Base-by-base conservation (phyloP, 805 yeast genomes). In the Zygoascus biomembranicola region DNA sequence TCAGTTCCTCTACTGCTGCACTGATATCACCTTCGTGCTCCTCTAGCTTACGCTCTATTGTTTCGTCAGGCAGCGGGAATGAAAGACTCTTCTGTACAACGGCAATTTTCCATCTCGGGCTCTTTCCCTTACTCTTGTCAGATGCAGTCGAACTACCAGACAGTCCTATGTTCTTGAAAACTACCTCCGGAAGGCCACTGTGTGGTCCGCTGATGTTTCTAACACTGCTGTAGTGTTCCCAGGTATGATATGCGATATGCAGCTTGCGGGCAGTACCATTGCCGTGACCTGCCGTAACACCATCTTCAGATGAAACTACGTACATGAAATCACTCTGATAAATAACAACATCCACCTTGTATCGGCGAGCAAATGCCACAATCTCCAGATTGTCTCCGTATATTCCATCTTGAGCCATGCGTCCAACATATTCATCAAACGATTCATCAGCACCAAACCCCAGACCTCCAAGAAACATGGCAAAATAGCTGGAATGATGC, bases 221-320 rank as follows among this genome's bases (percentile, higher is more conserved):
- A 3, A 71, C 71, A 11, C 73, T 69, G 11, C 75, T 70, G 52
- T 73, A 73, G 58, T 72, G 76, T 53, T 73, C 76, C 76, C 76
- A 72, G 0, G 69, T 62, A 45, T 72, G 76, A 47, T 73, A 72
- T 3, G 74, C 76, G 42, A 72, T 57, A 50, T 71, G 75, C 1
- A 66, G 50, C 18, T 55, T 46, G 8, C 41, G 49, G 10, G 26
- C 23, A n/a, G 28, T 49, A 41, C 28, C 14, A 9, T 43, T 47
- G 16, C 43, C 52, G 4, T 44, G 32, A 20, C 13, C 6, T 6
- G 6, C 28, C 28, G 28, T 6, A 23, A 23, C 28, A 5, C 31
- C 50, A 14, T 54, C 55, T 20, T 52, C 51, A 2, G 66, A 65
- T 31, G 63, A 57, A 1, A 72, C 67, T 2, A 72, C 62, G 50